phyloP scores from a whole-genome alignment of 2,329 filamentous ascomycete genomes.

The Cryphonectria nitschkei region DNA sequence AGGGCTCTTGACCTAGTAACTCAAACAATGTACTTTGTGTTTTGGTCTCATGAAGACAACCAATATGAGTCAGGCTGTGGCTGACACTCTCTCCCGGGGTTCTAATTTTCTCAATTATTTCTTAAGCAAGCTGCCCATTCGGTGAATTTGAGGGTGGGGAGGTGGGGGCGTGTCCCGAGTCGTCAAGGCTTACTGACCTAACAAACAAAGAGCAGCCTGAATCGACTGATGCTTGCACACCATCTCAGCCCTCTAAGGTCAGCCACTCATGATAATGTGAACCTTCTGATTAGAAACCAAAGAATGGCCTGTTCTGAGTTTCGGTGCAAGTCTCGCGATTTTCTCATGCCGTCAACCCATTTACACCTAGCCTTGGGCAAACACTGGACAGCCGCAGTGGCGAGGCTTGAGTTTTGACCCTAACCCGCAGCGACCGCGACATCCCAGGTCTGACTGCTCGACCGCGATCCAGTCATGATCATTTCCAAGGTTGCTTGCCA shows the following conservation, averaged over 20 bases:
- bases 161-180: not conserved
- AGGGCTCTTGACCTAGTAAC: not conserved
- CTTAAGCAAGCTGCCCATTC: not conserved
- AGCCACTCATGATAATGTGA: not conserved
- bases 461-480: not conserved
- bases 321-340: not conserved
- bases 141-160: not conserved
- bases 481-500: not conserved
- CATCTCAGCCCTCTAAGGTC: not conserved
- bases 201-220: not conserved
- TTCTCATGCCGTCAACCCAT: not conserved
- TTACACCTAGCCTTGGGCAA: not conserved
- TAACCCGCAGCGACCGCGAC: not conserved
- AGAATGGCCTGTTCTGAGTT: not conserved
- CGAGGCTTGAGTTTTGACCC: conserved; percentile 7
- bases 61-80: not conserved
- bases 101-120: not conserved
- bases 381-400: not conserved
- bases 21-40: not conserved
- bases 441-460: not conserved
- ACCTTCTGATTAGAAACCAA: not conserved
- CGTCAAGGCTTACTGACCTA: not conserved
- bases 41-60: too few species aligned
- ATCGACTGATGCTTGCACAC: not conserved
- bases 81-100: not conserved